These are phyloP conservation scores for Parsonsia alboflavescens DNA, from an alignment of 257 asterid genomes.

Conservation along the genomic window DNA sequence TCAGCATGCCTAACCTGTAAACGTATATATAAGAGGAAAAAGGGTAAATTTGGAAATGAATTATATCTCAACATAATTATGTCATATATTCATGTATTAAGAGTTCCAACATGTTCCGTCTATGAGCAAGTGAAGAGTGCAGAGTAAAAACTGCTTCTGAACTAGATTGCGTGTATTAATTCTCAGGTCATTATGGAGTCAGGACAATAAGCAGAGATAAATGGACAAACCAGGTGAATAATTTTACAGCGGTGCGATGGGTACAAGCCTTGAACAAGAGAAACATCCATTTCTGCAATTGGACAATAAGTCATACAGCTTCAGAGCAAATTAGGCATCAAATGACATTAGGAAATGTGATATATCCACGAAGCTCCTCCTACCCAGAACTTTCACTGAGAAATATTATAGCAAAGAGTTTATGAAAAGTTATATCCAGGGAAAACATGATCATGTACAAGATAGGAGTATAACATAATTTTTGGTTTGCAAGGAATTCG, in stretches of 20 bases:
- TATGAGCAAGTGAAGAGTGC: background rate
- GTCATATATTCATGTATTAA: background rate
- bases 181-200: background rate
- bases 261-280: constrained; percentile 59
- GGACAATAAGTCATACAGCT: no score
- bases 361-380: background rate
- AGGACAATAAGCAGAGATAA: constrained; percentile 2
- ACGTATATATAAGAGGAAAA: no score
- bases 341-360: background rate
- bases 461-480: no score
- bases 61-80: no score
- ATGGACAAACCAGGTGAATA: constrained; percentile 67
- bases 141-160: constrained; percentile 6
- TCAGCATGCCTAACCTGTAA: constrained; percentile 95
- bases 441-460: background rate
- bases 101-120: background rate
- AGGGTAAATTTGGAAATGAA: no score
- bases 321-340: background rate
- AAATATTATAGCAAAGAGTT: background rate
- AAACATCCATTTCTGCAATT: constrained; percentile 67
- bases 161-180: background rate
- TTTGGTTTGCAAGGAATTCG: background rate
- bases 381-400: background rate
- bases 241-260: constrained; percentile 89
- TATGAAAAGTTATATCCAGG: background rate